A percentile compares a stretch with the other conserved stretches of the same genome.
phyloP scores from a whole-genome alignment of 139 green algal genomes.

The Coccomyxa sp. region DNA sequence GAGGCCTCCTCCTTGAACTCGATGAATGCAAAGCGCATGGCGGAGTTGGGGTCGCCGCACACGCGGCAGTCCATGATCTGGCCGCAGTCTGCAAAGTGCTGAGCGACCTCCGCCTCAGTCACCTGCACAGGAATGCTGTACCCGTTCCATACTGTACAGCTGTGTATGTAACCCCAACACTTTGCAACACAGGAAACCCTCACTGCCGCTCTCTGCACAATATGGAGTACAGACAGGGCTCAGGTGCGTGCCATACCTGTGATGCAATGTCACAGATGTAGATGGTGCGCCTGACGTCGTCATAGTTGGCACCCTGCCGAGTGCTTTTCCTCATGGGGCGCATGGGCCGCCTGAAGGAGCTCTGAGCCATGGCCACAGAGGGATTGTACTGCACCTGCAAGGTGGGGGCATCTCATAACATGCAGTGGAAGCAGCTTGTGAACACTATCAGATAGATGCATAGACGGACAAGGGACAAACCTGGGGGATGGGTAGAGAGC shows the following conservation, averaged over 20 bases:
- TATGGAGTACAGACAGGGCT: no score
- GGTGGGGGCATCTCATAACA: no score
- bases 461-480: no score
- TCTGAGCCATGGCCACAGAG: no score
- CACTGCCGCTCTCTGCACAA: no score
- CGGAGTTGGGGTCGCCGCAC: slow-evolving; percentile 89
- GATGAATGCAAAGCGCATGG: slow-evolving; percentile 94
- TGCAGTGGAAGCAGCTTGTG: no score
- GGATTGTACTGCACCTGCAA: no score
- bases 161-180: no score
- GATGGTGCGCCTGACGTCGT: slow-evolving; percentile 74
- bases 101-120: slow-evolving; percentile 70
- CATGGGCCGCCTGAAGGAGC: background rate
- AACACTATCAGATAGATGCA: no score
- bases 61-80: slow-evolving; percentile 86
- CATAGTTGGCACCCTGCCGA: slow-evolving; percentile 50
- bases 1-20: slow-evolving; percentile 76
- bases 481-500: no score
- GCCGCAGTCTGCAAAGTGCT: slow-evolving; percentile 68
- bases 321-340: slow-evolving; percentile 26
- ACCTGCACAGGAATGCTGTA: slow-evolving; percentile 38
- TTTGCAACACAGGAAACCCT: no score
- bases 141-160: no score
- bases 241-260: slow-evolving; percentile 17
- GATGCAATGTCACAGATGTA: slow-evolving; percentile 79